Conservation (phyloP, 176 grass and related monocot species). For the Bromus sterilis region DNA sequence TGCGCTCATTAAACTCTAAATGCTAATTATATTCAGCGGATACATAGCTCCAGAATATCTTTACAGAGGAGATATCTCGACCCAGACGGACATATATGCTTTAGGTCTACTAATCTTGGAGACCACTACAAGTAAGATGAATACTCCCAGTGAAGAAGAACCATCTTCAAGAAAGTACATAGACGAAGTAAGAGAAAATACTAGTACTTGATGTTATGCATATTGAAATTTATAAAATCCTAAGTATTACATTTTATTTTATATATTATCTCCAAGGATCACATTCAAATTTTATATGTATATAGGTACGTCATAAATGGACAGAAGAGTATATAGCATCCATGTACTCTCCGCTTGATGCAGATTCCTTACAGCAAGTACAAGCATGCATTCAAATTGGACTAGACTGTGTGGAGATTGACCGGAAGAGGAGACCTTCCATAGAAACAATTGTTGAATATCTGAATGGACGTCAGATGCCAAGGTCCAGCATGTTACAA, state of each 20-base stretch:
- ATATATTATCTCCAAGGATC: neutral
- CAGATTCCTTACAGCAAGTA: neutral
- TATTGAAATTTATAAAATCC: neutral
- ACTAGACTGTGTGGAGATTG: neutral
- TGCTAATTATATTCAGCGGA: neutral
- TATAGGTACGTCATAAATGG: neutral
- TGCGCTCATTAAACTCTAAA: neutral
- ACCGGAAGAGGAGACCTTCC: neutral
- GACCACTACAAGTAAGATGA: neutral
- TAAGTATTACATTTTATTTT: neutral
- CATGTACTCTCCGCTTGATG: neutral
- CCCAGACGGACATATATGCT: constrained; percentile 22
- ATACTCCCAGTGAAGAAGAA: neutral
- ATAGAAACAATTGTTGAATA: neutral
- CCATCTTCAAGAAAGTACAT: neutral
- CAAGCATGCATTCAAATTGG: neutral
- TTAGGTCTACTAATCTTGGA: constrained; percentile 1
- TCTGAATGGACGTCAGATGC: neutral
- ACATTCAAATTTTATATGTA: neutral
- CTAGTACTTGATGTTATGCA: too few species aligned
- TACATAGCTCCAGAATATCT: too few species aligned
- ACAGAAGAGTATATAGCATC: neutral
- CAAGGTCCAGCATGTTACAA: too few species aligned
- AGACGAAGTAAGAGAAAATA: neutral
- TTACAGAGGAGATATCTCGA: constrained; percentile 17